Conservation (phyloP, 169 alveolate species). For the Theileria parva region DNA sequence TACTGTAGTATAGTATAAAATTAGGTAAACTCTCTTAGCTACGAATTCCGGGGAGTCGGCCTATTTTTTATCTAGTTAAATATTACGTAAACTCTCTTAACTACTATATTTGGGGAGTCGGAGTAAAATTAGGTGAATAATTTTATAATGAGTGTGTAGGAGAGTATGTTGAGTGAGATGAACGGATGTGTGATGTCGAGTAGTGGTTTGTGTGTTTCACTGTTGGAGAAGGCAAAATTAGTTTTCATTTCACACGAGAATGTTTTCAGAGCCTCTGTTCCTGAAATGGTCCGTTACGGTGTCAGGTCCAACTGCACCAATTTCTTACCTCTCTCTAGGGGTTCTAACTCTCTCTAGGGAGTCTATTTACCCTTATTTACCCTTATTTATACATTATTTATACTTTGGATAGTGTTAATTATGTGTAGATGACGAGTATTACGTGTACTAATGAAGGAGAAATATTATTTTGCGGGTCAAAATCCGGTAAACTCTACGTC, state of each 20-base stretch:
- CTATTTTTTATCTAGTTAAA: too few species aligned
- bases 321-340: too few species aligned
- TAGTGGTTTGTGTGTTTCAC: constrained; percentile 30
- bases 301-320: too few species aligned
- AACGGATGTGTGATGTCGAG: constrained; percentile 40
- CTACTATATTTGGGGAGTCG: too few species aligned
- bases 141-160: too few species aligned
- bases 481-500: constrained; percentile 46
- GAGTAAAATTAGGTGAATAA: too few species aligned
- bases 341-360: too few species aligned
- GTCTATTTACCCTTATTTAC: neutral
- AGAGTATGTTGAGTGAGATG: neutral
- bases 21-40: too few species aligned
- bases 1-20: too few species aligned
- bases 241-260: constrained; percentile 40
- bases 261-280: constrained; percentile 55
- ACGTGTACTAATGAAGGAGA: constrained; percentile 49
- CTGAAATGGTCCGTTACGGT: too few species aligned
- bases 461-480: constrained; percentile 42
- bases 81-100: too few species aligned
- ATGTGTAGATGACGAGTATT: constrained; percentile 33
- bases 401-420: neutral
- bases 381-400: neutral
- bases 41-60: too few species aligned
- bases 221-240: constrained; percentile 53